These are phyloP conservation scores for Hibiscus syriacus DNA, from an alignment of 345 rosid species.

Conservation along the genomic window DNA sequence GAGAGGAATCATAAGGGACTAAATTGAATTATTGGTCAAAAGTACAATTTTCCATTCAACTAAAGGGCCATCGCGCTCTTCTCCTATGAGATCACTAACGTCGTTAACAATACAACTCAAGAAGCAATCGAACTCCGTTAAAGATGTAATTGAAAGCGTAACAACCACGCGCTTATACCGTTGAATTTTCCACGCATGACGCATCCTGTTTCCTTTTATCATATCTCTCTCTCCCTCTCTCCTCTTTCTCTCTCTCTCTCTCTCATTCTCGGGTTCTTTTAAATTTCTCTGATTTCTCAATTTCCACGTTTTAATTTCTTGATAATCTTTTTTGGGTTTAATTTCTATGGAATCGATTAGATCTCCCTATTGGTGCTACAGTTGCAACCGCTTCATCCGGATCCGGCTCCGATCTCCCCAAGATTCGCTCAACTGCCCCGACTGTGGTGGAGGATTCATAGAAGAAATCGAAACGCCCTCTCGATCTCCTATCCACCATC, in stretches of 20 bases:
- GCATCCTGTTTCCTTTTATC: constrained; percentile 1
- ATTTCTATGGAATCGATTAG: constrained; percentile 33
- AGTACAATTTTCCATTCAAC: no score
- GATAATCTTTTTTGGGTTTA: not conserved
- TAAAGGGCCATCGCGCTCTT: no score
- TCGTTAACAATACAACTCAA: not conserved
- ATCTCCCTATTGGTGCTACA: constrained; percentile 52
- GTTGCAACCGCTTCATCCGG: constrained; percentile 41
- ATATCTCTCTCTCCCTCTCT: not conserved
- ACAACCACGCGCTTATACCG: constrained; percentile 15
- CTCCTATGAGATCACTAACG: not conserved
- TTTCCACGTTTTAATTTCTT: not conserved
- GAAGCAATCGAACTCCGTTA: not conserved
- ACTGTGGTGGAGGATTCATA: constrained; percentile 47
- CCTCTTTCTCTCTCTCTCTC: not conserved
- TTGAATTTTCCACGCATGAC: constrained; percentile 1
- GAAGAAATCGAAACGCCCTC: no score
- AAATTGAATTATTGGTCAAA: no score
- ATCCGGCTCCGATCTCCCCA: no score
- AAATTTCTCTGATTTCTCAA: not conserved
- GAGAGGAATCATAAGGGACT: no score
- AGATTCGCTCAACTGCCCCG: constrained; percentile 36
- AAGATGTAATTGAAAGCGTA: constrained; percentile 12
- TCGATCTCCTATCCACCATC: no score
- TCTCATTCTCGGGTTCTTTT: constrained; percentile 16